Conservation (phyloP, 1,284 basidiomycete genomes). For the Papiliotrema nemorosa region DNA sequence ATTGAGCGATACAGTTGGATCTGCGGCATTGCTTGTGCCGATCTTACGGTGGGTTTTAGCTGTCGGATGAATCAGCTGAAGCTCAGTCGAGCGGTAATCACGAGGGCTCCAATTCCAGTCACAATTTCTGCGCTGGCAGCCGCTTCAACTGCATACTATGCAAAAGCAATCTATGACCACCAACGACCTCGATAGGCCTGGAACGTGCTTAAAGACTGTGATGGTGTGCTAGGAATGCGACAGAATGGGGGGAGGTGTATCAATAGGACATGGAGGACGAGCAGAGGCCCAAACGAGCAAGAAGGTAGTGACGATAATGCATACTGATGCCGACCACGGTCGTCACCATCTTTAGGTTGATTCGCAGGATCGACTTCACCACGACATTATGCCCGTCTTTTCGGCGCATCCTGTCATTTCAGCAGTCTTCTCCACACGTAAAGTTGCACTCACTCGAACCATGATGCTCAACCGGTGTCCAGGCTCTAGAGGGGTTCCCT, state of each 20-base stretch:
- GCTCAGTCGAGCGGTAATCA: conserved; percentile 26
- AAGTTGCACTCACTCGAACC: conserved; percentile 35
- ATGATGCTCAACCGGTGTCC: conserved; percentile 44
- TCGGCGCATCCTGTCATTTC: conserved; percentile 4
- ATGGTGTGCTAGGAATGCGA: background rate
- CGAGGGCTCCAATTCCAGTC: conserved; percentile 22
- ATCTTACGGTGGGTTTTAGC: conserved; percentile 11
- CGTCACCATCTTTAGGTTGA: background rate
- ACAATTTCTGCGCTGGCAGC: conserved; percentile 24
- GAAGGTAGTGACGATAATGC: too few relatives aligned
- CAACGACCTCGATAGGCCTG: background rate
- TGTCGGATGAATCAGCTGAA: background rate
- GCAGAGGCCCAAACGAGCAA: too few relatives aligned
- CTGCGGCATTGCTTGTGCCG: conserved; percentile 13
- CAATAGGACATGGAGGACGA: too few relatives aligned
- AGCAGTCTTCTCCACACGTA: background rate
- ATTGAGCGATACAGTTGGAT: conserved; percentile 8
- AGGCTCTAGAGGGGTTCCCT: conserved; percentile 16
- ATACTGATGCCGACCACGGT: background rate
- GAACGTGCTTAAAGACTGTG: background rate
- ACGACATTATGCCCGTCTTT: too few relatives aligned
- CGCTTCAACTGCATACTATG: conserved; percentile 33
- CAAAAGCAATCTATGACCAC: conserved; percentile 8
- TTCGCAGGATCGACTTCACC: background rate
- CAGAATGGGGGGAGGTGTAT: too few relatives aligned